Percentiles rank a stretch among this genome's conserved stretches.
Evolutionary conservation across 345 rosid genomes (phyloP).

Genomic region (Sisymbrium altissimum): DNA sequence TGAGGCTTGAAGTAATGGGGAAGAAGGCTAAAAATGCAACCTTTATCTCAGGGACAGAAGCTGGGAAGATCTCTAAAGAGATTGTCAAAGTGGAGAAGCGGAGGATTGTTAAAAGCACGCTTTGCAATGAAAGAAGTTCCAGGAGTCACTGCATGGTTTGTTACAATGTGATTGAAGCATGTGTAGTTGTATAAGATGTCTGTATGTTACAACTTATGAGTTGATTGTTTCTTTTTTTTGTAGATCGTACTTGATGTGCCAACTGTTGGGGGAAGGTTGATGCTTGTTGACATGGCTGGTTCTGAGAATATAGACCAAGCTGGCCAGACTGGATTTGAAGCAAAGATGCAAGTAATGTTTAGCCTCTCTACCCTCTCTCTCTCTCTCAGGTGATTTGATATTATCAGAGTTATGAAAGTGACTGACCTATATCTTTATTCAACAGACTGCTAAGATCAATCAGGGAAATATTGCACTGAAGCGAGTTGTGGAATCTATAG

Average conservation of each 20-base stretch:
- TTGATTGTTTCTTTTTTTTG: not conserved
- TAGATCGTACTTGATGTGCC: conserved; percentile 97
- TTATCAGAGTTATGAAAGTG: not conserved
- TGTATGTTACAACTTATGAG: not conserved
- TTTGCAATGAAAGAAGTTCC: conserved; percentile 90
- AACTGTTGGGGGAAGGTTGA: conserved; percentile 88
- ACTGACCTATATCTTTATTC: conserved; percentile 14
- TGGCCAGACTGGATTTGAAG: conserved; percentile 88
- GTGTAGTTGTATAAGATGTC: not conserved
- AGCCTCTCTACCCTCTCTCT: not conserved
- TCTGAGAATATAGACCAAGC: conserved; percentile 98
- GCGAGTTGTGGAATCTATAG: conserved; percentile 97
- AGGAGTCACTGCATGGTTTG: conserved; percentile 96
- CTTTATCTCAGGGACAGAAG: conserved; percentile 81
- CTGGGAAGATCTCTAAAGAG: conserved; percentile 84
- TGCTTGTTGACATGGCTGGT: conserved; percentile 99
- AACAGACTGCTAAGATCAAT: conserved; percentile 93
- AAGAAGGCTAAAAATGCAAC: conserved; percentile 93
- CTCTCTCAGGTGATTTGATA: not conserved
- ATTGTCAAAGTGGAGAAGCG: conserved; percentile 94
- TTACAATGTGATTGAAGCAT: not conserved
- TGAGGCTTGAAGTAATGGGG: conserved; percentile 93
- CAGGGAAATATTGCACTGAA: conserved; percentile 93
- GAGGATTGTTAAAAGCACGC: conserved; percentile 89
- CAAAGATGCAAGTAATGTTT: conserved; percentile 85